A percentile compares a stretch with the other conserved stretches of the same genome.
phyloP scores from a whole-genome alignment of 2,329 filamentous ascomycete genomes.

The Allantophomopsis lycopodina region DNA sequence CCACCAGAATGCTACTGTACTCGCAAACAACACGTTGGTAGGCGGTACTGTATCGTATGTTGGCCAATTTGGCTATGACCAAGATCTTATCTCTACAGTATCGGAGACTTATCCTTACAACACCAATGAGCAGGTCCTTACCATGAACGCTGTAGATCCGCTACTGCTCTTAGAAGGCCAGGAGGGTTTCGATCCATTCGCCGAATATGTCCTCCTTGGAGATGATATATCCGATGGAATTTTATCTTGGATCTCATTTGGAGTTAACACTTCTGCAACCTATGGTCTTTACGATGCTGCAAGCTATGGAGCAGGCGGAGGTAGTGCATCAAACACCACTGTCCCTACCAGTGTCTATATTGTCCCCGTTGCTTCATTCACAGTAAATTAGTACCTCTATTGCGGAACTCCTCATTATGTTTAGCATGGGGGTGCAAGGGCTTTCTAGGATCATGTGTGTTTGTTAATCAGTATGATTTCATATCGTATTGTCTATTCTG shows the following conservation, averaged over 20 bases:
- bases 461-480: no score
- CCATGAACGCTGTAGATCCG: constrained; percentile 30
- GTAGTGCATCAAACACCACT: no score
- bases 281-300: no score
- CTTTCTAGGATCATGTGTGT: no score
- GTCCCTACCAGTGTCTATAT: no score
- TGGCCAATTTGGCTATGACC: constrained; percentile 51
- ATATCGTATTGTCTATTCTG: no score
- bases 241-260: constrained; percentile 39
- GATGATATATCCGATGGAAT: constrained; percentile 33
- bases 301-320: no score
- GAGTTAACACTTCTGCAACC: constrained; percentile 17
- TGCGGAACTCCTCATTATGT: no score
- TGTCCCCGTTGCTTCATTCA: no score
- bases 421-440: no score
- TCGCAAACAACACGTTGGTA: constrained; percentile 27
- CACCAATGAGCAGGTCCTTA: constrained; percentile 29
- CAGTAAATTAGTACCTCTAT: no score
- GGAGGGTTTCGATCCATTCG: constrained; percentile 31
- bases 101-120: constrained; percentile 30
- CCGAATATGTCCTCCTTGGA: constrained; percentile 43
- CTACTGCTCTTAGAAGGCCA: constrained; percentile 30
- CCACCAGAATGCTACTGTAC: constrained; percentile 21
- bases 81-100: constrained; percentile 37
- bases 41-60: constrained; percentile 39